Conservation (phyloP, 2,329 filamentous ascomycete genomes). For the Tolypocladium ovalisporum region DNA sequence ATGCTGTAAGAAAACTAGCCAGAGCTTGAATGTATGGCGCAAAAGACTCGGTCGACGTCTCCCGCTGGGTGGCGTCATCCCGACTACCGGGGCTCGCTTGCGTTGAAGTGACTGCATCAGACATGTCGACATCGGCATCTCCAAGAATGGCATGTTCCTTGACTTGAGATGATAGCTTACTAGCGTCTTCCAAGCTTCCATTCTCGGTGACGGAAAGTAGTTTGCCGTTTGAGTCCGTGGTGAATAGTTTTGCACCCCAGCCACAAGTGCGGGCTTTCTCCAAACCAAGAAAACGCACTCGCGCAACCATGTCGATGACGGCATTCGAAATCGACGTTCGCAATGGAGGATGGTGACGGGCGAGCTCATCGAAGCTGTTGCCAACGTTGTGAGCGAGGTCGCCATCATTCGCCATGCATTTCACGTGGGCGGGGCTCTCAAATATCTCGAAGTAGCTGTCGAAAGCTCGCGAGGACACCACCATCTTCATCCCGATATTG, state of each 20-base stretch:
- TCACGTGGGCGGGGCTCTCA: conserved; percentile 80
- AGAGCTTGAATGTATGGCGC: conserved; percentile 65
- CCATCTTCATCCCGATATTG: conserved; percentile 74
- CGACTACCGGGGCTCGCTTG: conserved; percentile 6
- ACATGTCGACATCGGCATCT: conserved; percentile 54
- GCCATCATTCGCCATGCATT: conserved; percentile 65
- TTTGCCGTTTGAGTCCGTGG: conserved; percentile 46
- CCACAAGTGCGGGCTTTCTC: conserved; percentile 57
- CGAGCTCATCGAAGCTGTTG: conserved; percentile 82
- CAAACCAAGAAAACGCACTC: conserved; percentile 65
- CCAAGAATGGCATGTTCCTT: conserved; percentile 25
- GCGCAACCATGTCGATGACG: conserved; percentile 80
- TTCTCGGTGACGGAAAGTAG: conserved; percentile 41
- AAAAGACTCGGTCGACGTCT: conserved; percentile 27
- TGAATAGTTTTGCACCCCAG: conserved; percentile 71
- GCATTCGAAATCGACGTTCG: conserved; percentile 71
- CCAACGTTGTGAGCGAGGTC: conserved; percentile 64
- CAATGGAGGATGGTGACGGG: conserved; percentile 81
- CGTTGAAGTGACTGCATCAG: conserved; percentile 31
- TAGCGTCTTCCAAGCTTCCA: conserved; percentile 19
- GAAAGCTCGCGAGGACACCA: conserved; percentile 71
- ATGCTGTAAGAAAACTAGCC: conserved; percentile 63
- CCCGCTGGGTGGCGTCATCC: conserved; percentile 7
- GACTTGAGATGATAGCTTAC: conserved; percentile 21
- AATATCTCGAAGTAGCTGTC: conserved; percentile 94